Evolutionary conservation across 1,139 yeast genomes (phyloP).

Genomic region (Yamadazyma membranifaciens): DNA sequence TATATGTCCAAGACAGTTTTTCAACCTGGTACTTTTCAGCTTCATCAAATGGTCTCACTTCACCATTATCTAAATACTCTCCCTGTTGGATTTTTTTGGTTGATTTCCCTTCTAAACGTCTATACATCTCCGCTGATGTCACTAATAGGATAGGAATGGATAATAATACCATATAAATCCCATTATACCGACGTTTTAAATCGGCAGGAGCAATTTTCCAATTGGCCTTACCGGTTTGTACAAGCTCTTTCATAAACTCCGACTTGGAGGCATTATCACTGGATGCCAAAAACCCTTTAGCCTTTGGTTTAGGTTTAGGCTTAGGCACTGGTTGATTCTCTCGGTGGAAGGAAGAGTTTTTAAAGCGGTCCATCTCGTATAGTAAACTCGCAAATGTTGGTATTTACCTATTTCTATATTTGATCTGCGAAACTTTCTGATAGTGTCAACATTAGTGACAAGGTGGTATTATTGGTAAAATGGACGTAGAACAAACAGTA

Average conservation of each 20-base stretch:
- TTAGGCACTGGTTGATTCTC: slow-evolving; percentile 16
- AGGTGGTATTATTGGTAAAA: not conserved
- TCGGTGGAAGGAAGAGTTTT: slow-evolving; percentile 32
- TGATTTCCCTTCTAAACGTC: slow-evolving; percentile 41
- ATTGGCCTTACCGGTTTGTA: slow-evolving; percentile 42
- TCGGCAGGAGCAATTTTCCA: slow-evolving; percentile 48
- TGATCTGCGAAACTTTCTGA: not conserved
- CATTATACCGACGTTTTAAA: slow-evolving; percentile 37
- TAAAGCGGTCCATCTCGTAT: slow-evolving; percentile 11
- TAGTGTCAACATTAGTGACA: not conserved
- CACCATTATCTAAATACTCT: slow-evolving; percentile 34
- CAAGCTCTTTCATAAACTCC: slow-evolving; percentile 34
- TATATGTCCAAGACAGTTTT: slow-evolving; percentile 36
- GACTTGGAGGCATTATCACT: slow-evolving; percentile 13
- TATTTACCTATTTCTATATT: not conserved
- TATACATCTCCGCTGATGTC: slow-evolving; percentile 36
- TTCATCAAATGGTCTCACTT: slow-evolving; percentile 36
- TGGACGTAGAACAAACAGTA: not conserved
- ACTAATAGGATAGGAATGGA: slow-evolving; percentile 39
- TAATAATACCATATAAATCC: slow-evolving; percentile 37
- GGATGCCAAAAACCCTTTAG: not conserved
- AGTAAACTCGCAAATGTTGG: no score
- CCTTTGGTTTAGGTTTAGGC: slow-evolving; percentile 13
- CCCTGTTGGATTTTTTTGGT: slow-evolving; percentile 45
- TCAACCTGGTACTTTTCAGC: slow-evolving; percentile 43